Evolutionary conservation across 495 filamentous ascomycete genomes (phyloP).

Genomic region (Aspergillus sparsus): DNA sequence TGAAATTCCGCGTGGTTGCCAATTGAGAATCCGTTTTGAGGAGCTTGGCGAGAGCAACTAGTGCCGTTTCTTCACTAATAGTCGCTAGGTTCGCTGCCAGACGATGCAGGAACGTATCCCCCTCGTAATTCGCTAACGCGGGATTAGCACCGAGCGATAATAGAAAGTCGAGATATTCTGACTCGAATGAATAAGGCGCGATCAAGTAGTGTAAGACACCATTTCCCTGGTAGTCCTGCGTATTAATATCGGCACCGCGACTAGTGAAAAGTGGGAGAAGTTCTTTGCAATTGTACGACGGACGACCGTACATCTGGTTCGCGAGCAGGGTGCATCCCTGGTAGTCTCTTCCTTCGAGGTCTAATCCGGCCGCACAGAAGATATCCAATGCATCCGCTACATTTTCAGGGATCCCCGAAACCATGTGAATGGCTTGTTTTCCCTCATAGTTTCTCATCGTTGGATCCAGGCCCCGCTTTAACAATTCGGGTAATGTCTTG

Average conservation of each 20-base stretch:
- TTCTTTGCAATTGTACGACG: conserved; percentile 13
- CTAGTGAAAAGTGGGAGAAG: conserved; percentile 14
- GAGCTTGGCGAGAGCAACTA: conserved; percentile 6
- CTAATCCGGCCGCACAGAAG: conserved; percentile 22
- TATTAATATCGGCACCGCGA: conserved; percentile 24
- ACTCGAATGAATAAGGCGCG: neutral
- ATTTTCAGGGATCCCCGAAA: conserved; percentile 1
- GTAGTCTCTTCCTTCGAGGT: conserved; percentile 27
- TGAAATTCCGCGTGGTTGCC: conserved; percentile 18
- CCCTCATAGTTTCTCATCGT: conserved; percentile 24
- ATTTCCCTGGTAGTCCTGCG: conserved; percentile 29
- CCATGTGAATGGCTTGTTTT: conserved; percentile 18
- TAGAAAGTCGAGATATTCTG: conserved; percentile 12
- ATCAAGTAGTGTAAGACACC: conserved; percentile 21
- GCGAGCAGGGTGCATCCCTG: conserved; percentile 24
- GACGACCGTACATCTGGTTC: conserved; percentile 10
- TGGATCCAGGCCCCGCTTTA: conserved; percentile 19
- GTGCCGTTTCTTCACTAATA: neutral
- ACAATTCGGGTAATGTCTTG: conserved; percentile 16
- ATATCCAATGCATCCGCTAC: conserved; percentile 20
- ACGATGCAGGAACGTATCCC: conserved; percentile 23
- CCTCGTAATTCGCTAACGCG: conserved; percentile 19
- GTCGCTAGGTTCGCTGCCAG: conserved; percentile 17
- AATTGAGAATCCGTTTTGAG: conserved; percentile 19
- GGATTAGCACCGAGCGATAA: conserved; percentile 21